These are phyloP conservation scores for Candida corydali DNA, from an alignment of 805 yeast species.

Conservation along the genomic window DNA sequence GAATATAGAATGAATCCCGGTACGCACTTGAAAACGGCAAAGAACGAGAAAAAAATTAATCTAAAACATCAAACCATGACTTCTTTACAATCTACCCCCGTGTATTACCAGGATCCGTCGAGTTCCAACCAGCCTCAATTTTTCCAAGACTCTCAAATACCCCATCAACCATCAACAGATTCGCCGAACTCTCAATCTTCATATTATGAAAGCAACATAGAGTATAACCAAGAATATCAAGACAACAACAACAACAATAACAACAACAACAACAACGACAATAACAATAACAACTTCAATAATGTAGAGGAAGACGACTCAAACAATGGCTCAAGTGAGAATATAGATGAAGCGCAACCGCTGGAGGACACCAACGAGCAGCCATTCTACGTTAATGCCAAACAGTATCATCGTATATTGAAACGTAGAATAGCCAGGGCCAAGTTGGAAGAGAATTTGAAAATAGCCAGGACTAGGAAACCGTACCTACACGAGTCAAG, in stretches of 20 bases:
- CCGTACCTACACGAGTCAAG: constrained; percentile 96
- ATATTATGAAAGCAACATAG: neutral
- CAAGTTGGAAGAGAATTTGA: constrained; percentile 80
- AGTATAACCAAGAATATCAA: neutral
- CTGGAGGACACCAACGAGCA: constrained; percentile 50
- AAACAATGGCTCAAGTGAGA: neutral
- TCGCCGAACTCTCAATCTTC: neutral
- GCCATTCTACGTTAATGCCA: constrained; percentile 96
- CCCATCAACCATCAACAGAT: constrained; percentile 1
- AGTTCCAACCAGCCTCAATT: neutral
- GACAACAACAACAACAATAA: neutral
- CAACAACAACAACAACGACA: constrained; percentile 1
- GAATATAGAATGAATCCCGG: no score
- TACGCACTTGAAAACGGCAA: neutral
- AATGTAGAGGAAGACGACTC: neutral
- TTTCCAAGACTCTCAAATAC: neutral
- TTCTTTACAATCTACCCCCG: constrained; percentile 26
- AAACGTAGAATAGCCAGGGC: constrained; percentile 94
- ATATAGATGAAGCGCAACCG: neutral
- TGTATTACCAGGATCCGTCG: constrained; percentile 23
- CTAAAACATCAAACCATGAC: constrained; percentile 15
- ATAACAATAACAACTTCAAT: neutral
- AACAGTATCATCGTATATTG: constrained; percentile 91
- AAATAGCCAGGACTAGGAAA: constrained; percentile 83
- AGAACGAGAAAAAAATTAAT: neutral